Evolutionary conservation across 2,329 filamentous ascomycete species (phyloP), one percentile per base, ranked within the genome.

Genomic region (Ceratocystis harringtonii): DNA sequence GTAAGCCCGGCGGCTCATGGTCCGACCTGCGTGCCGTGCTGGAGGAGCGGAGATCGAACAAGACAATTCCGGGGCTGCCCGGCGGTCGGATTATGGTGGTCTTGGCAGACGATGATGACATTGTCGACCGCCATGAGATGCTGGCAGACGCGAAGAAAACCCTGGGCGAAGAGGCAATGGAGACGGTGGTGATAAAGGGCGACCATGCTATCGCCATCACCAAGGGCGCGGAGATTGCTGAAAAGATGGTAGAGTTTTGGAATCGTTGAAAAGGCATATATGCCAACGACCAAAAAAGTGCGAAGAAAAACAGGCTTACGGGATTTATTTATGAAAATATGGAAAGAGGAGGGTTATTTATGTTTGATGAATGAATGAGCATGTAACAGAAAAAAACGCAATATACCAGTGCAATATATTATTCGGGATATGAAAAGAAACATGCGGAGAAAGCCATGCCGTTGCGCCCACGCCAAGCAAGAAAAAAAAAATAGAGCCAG

Each of bases 201-300:
- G 87, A 86, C 0, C 88, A 91, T 72, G 87, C 90, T 70, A 76
- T 90, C 67, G 84, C 84, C 0, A 84, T 89, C 68, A 81, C 81
- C 12, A 80, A 79, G 65, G 82, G 82, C 2, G 75, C 77, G 8
- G 80, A 84, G 65, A 79, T 89, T 65, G 84, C 82, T 0, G 73
- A 77, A 17, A 69, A 73, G 58, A 64, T 68, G 60, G 32, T 63
- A 19, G 44, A 28, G n/a, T 65, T 62, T 44, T 68, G 66, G 64
- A 30, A 32, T 12, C 28, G 44, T 15, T 58, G 45, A 19, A 61
- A n/a, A 30, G 22, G 43, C 15, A 45, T 12, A 45, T 12, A 32
- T 43, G 10, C 17, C 48, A 30, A 44, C 12, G 36, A 10, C 17
- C 22, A 36, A 22, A 36, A 48, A 48, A 36, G 58, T 28, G 30